Base-by-base conservation (phyloP, 2,329 filamentous ascomycete genomes). In the Orbilia blumenaviensis region DNA sequence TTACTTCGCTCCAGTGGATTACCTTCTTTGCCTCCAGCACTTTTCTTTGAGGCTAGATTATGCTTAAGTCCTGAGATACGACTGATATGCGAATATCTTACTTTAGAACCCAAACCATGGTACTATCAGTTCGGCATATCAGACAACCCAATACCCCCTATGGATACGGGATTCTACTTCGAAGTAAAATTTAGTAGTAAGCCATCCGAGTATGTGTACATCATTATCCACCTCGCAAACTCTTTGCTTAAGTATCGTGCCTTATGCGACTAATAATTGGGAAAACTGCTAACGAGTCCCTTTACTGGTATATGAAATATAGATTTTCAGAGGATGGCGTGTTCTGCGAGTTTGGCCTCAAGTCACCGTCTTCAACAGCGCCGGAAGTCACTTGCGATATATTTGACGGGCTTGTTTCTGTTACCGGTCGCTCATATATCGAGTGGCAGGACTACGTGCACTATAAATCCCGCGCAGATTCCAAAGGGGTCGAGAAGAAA, bases 141-240 rank as follows among this genome's bases (percentile, higher is more conserved):
- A 12, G 36, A 69, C 16, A 54, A 69, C 16, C 66, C 66, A 21
- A 1, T 69, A 18, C 54, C 56, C 8, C 66, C 41, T 44, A 21
- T 44, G 1, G 44, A 63, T 6, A n/a, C 21, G 8, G 10, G 34
- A 5, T 71, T 71, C 16, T 71, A 71, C 29, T 63, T 71, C n/a
- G 66, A 71, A 25, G 27, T 71, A 4, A 21, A 42, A n/a, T 7
- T 61, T 8, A 52, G 42, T 32, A 50, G 41, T 36, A 21, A 27
- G 29, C 29, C 25, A 12, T 12, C 23, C 2, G 6, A 7, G 42
- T 34, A 46, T n/a, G 41, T 8, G 38, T 7, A 10, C 7, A 38
- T 8, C 32, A 34, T 8, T 41, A 16, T 16, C 2, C 36, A n/a
- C 36, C n/a, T n/a, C n/a, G n/a, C n/a, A n/a, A n/a, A n/a, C n/a